phyloP scores from a whole-genome alignment of 257 asterid species.

The Capsicum chinense region DNA sequence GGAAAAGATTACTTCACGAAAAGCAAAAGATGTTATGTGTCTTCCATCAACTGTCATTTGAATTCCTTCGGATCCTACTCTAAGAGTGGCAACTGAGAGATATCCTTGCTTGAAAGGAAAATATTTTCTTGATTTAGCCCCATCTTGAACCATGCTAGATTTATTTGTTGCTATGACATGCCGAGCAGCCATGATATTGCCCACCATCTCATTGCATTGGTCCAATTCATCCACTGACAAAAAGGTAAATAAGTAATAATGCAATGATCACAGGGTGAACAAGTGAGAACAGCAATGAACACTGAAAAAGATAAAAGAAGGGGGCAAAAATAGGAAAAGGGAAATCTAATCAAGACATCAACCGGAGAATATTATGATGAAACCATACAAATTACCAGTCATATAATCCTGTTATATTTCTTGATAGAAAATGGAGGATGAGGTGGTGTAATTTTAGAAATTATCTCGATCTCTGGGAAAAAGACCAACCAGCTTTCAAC shows the following conservation, averaged over 20 bases:
- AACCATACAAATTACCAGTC: too few species aligned
- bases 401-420: too few species aligned
- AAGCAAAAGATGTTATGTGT: conserved; percentile 88
- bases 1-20: conserved; percentile 75
- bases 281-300: conserved; percentile 1
- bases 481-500: not conserved
- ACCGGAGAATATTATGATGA: not conserved
- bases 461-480: not conserved
- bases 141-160: conserved; percentile 56
- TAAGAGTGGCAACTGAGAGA: conserved; percentile 83
- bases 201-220: conserved; percentile 77
- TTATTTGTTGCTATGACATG: conserved; percentile 52
- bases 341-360: conserved; percentile 4
- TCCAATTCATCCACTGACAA: conserved; percentile 90
- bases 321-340: not conserved
- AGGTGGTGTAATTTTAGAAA: conserved; percentile 3
- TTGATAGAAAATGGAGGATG: not conserved
- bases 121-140: conserved; percentile 61
- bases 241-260: conserved; percentile 37
- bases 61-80: conserved; percentile 94
- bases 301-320: not conserved
- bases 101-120: conserved; percentile 91
- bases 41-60: conserved; percentile 99
- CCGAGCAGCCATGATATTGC: conserved; percentile 54
- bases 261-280: not conserved